Conservation (phyloP, 192 early-diverging fungal species). For the Coemansia sp. region DNA sequence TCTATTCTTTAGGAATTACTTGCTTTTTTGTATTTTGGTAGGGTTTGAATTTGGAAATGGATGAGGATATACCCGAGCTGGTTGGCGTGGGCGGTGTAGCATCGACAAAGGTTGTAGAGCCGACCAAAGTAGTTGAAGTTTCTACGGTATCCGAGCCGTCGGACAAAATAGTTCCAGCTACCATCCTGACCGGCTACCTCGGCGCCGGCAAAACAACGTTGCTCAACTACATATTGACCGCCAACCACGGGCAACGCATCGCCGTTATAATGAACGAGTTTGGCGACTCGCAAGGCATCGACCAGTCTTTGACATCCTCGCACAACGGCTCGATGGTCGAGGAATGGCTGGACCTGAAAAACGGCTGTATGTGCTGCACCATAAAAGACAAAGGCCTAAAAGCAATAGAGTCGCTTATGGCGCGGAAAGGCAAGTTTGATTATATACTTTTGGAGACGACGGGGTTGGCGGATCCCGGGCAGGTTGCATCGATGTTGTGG, state of each 20-base stretch:
- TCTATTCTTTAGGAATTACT: background rate
- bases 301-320: constrained; percentile 83
- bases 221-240: constrained; percentile 78
- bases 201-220: constrained; percentile 93
- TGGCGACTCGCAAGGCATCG: constrained; percentile 93
- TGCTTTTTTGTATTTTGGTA: constrained; percentile 1
- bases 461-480: constrained; percentile 69
- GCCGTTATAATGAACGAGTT: constrained; percentile 99
- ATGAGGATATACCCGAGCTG: constrained; percentile 46
- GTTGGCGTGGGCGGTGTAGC: constrained; percentile 10
- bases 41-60: constrained; percentile 13
- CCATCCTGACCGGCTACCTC: constrained; percentile 66
- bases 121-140: background rate
- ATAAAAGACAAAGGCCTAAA: constrained; percentile 94
- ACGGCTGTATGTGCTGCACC: constrained; percentile 98
- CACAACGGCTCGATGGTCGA: constrained; percentile 79
- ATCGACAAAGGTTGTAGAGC: background rate
- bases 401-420: constrained; percentile 91
- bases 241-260: constrained; percentile 89
- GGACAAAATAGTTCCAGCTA: constrained; percentile 49
- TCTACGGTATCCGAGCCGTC: background rate
- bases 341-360: constrained; percentile 96
- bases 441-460: constrained; percentile 97
- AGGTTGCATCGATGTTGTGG: constrained; percentile 97
- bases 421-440: constrained; percentile 89